Percentiles rank a stretch among this genome's conserved stretches.
These are phyloP conservation scores for Rubus parviflorus DNA, from an alignment of 306 rosid genomes.

Conservation along the genomic window DNA sequence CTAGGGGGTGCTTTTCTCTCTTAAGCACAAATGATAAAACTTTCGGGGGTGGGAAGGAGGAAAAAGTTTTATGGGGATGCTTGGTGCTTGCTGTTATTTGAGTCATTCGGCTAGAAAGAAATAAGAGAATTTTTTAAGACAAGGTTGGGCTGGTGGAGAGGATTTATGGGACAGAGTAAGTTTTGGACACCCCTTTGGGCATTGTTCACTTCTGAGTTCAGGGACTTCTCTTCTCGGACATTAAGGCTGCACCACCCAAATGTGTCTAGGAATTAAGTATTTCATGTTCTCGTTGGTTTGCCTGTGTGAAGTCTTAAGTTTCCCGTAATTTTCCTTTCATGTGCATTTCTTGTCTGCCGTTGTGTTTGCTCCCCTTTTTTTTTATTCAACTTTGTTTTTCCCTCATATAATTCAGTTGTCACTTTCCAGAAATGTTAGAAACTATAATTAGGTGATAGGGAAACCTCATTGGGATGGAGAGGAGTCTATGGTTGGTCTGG, in stretches of 20 bases:
- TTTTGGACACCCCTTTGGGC: not conserved
- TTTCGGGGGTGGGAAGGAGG: not conserved
- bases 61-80: not conserved
- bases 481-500: not conserved
- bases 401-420: not conserved
- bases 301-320: not conserved
- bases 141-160: not conserved
- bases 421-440: not conserved
- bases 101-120: not conserved
- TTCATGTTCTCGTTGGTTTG: not conserved
- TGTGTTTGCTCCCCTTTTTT: not conserved
- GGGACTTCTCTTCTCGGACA: not conserved
- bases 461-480: not conserved
- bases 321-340: not conserved
- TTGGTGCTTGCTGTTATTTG: not conserved
- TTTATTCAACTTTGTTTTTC: not conserved
- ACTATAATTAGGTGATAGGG: not conserved
- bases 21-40: too few species aligned
- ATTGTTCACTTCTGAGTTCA: not conserved
- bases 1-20: too few species aligned
- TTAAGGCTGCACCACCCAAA: not conserved
- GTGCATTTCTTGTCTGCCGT: not conserved
- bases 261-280: not conserved
- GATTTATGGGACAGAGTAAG: not conserved
- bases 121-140: not conserved